These are phyloP conservation scores for Termitomyces sp. DNA, from an alignment of 768 basidiomycete species.

Conservation along the genomic window DNA sequence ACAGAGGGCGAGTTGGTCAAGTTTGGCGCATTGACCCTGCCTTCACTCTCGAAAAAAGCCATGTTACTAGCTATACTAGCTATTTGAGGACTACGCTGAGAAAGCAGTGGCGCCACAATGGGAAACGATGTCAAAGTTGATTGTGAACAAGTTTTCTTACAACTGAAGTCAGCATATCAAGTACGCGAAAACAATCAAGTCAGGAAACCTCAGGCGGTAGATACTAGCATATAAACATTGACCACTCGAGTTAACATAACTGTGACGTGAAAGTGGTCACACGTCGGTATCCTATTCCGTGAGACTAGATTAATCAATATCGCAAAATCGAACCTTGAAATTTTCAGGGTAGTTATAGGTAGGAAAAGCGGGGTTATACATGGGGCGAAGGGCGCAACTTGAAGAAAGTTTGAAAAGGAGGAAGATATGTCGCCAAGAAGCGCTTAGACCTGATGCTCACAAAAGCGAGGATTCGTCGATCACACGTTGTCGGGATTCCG, in stretches of 20 bases:
- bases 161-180: not conserved
- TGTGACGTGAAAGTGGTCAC: no score
- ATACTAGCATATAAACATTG: no score
- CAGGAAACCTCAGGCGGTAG: not conserved
- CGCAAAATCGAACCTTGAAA: not conserved
- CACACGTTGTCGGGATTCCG: not conserved
- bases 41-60: not conserved
- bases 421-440: not conserved
- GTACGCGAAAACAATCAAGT: not conserved
- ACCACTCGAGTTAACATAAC: no score
- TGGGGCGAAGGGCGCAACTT: not conserved
- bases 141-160: not conserved
- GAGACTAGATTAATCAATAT: no score
- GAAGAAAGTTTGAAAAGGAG: not conserved
- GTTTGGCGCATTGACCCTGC: not conserved
- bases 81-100: not conserved
- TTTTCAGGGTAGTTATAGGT: not conserved
- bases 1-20: not conserved
- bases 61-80: not conserved
- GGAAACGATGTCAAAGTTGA: no score
- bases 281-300: no score
- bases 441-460: not conserved
- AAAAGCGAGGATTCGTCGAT: not conserved
- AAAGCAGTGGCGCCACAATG: not conserved
- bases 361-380: not conserved